A percentile compares a stretch with the other conserved stretches of the same genome.
Conservation (phyloP, 768 basidiomycete genomes). For the Mycena haematopus region DNA sequence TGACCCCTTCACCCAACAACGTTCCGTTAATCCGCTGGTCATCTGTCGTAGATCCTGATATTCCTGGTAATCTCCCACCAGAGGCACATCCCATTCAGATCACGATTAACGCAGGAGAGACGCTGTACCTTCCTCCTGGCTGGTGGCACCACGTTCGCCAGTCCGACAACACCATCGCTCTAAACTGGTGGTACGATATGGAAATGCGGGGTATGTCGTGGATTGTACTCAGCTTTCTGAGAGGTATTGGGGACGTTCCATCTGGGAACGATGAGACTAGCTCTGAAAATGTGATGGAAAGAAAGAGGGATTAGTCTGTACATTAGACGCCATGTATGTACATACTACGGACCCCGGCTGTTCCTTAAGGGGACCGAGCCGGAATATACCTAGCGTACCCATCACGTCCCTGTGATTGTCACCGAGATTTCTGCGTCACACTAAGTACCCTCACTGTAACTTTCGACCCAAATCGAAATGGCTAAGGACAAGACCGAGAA, state of each 20-base stretch:
- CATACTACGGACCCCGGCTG: too few relatives aligned
- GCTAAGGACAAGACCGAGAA: constrained; percentile 79
- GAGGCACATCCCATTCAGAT: constrained; percentile 72
- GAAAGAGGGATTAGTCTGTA: too few relatives aligned
- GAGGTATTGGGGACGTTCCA: constrained; percentile 49
- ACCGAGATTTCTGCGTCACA: not conserved
- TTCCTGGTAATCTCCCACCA: constrained; percentile 50
- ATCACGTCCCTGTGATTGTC: too few relatives aligned
- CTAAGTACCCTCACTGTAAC: not conserved
- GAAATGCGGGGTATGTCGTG: constrained; percentile 75
- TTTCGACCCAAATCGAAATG: constrained; percentile 45
- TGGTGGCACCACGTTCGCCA: constrained; percentile 96
- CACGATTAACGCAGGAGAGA: constrained; percentile 73
- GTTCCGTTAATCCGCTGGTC: constrained; percentile 78
- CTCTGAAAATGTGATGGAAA: not conserved
- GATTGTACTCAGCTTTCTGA: constrained; percentile 69
- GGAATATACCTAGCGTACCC: too few relatives aligned
- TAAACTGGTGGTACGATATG: constrained; percentile 93
- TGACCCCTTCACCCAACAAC: constrained; percentile 41
- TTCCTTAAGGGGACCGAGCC: too few relatives aligned
- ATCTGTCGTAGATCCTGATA: constrained; percentile 67
- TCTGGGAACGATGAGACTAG: constrained; percentile 40
- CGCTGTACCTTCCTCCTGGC: constrained; percentile 87
- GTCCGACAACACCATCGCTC: constrained; percentile 65
- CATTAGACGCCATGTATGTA: too few relatives aligned